These are phyloP conservation scores for Thalassiosira livingstoniorum DNA, from an alignment of 352 stramenopile species.

Conservation along the genomic window DNA sequence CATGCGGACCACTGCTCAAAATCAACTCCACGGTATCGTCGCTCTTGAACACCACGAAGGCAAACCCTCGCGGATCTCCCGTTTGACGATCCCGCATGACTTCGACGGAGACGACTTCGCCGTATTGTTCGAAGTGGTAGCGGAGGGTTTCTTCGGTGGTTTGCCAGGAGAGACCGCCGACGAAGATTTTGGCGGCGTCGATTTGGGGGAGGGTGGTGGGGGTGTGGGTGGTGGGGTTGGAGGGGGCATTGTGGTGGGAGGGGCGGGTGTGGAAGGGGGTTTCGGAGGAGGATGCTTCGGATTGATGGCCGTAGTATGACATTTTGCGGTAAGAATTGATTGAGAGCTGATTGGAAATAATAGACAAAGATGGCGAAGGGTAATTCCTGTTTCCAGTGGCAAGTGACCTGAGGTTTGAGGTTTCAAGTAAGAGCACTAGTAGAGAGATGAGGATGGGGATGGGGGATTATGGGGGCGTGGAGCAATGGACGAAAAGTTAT, in stretches of 20 bases:
- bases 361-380: background rate
- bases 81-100: conserved; percentile 84
- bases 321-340: conserved; percentile 22
- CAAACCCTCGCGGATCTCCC: conserved; percentile 83
- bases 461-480: no score
- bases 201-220: conserved; percentile 24
- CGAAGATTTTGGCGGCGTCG: conserved; percentile 83
- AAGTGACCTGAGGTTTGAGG: no score
- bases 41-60: conserved; percentile 84
- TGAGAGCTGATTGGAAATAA: background rate
- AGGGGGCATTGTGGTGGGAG: background rate
- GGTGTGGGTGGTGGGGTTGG: conserved; percentile 7
- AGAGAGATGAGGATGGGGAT: no score
- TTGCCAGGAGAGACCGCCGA: conserved; percentile 85
- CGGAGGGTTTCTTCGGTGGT: conserved; percentile 84
- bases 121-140: conserved; percentile 86
- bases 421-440: no score
- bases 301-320: conserved; percentile 53
- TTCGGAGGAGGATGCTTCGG: background rate
- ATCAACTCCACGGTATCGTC: conserved; percentile 81
- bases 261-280: background rate
- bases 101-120: conserved; percentile 70
- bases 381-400: no score
- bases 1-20: conserved; percentile 74
- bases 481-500: no score